A percentile compares a stretch with the other conserved stretches of the same genome.
These are phyloP conservation scores for Actinomucor elegans DNA, from an alignment of 371 early-diverging fungal species.

Conservation along the genomic window DNA sequence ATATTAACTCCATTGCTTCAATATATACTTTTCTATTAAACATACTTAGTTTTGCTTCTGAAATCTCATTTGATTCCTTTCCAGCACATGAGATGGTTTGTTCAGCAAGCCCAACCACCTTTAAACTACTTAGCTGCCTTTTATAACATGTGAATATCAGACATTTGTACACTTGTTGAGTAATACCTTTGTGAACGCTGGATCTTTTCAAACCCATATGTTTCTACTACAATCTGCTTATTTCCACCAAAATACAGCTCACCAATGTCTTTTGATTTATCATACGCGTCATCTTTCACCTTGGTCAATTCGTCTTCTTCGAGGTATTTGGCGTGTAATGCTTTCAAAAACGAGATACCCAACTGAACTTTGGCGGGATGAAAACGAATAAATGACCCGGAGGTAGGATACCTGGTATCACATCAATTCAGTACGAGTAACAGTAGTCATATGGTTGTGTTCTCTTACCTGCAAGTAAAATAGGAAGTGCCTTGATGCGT, in stretches of 20 bases:
- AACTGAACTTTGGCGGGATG: constrained; percentile 52
- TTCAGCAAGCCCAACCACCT: constrained; percentile 56
- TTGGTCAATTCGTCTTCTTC: constrained; percentile 6
- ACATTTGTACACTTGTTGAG: not conserved
- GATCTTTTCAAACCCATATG: constrained; percentile 80
- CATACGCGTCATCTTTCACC: constrained; percentile 16
- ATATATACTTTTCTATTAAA: not conserved
- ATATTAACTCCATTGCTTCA: no score
- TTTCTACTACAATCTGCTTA: constrained; percentile 66
- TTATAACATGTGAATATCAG: not conserved
- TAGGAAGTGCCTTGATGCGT: constrained; percentile 61
- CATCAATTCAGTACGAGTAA: no score
- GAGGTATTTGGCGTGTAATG: constrained; percentile 60
- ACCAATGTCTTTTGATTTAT: constrained; percentile 32
- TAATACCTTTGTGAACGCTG: constrained; percentile 51
- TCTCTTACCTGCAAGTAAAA: constrained; percentile 71
- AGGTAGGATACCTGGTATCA: constrained; percentile 35
- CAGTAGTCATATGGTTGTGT: no score
- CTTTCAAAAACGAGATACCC: constrained; percentile 54
- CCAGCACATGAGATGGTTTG: constrained; percentile 40
- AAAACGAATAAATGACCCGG: constrained; percentile 78
- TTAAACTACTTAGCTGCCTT: constrained; percentile 45
- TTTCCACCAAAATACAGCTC: constrained; percentile 49
- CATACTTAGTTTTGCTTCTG: constrained; percentile 23
- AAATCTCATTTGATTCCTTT: constrained; percentile 13